Evolutionary conservation across 2,329 filamentous ascomycete species (phyloP).

Genomic region (Epichloe aotearoae): DNA sequence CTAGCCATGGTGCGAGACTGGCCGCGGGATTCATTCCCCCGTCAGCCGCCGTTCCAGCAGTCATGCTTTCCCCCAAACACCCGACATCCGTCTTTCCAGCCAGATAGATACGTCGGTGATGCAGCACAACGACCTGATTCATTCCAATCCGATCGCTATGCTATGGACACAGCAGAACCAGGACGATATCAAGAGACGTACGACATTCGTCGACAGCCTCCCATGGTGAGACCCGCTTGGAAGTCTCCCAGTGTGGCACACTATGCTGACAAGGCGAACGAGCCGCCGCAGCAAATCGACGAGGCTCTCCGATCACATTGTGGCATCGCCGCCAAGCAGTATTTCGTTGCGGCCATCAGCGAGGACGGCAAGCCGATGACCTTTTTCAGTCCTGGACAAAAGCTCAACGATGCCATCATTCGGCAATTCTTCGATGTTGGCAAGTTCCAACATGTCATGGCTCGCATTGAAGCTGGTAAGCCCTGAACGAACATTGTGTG

Average conservation of each 20-base stretch:
- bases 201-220: slow-evolving; percentile 22
- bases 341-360: slow-evolving; percentile 37
- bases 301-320: slow-evolving; percentile 38
- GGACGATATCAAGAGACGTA: slow-evolving; percentile 21
- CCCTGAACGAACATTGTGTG: background rate
- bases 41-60: slow-evolving; percentile 17
- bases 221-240: slow-evolving; percentile 20
- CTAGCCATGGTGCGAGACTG: slow-evolving; percentile 28
- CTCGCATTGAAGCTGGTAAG: slow-evolving; percentile 27
- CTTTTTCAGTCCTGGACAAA: slow-evolving; percentile 30
- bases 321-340: slow-evolving; percentile 35
- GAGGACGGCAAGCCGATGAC: slow-evolving; percentile 33
- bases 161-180: slow-evolving; percentile 17
- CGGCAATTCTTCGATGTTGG: slow-evolving; percentile 33
- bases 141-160: slow-evolving; percentile 18
- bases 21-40: slow-evolving; percentile 26
- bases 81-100: slow-evolving; percentile 19
- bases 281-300: slow-evolving; percentile 30
- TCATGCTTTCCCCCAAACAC: slow-evolving; percentile 10
- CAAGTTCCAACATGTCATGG: slow-evolving; percentile 27
- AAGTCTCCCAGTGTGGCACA: background rate
- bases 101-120: slow-evolving; percentile 18
- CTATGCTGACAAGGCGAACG: slow-evolving; percentile 4
- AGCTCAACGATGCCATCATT: slow-evolving; percentile 24
- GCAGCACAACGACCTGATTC: slow-evolving; percentile 17